Evolutionary conservation across 495 filamentous ascomycete genomes (phyloP).

Genomic region (Hypoxylon fragiforme): DNA sequence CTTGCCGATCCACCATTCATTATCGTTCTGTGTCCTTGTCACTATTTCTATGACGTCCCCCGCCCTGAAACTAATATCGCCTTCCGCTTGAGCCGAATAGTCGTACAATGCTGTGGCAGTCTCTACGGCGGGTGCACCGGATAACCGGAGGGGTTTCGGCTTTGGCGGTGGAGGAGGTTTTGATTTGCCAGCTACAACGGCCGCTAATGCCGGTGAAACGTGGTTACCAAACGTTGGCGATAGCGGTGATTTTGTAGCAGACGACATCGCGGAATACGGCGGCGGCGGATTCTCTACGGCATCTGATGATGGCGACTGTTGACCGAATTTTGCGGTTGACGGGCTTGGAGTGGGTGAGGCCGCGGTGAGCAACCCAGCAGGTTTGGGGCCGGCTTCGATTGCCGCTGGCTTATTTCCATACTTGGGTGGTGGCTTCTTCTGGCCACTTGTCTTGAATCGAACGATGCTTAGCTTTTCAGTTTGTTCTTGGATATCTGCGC

Average conservation of each 20-base stretch:
- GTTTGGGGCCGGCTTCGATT: slow-evolving; percentile 40
- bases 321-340: slow-evolving; percentile 31
- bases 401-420: slow-evolving; percentile 52
- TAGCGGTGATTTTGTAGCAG: slow-evolving; percentile 46
- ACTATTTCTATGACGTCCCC: slow-evolving; percentile 93
- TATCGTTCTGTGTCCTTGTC: slow-evolving; percentile 76
- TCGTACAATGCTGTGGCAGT: slow-evolving; percentile 87
- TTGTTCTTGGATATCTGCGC: slow-evolving; percentile 80
- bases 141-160: slow-evolving; percentile 80
- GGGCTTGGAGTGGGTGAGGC: slow-evolving; percentile 36
- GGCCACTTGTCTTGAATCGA: slow-evolving; percentile 84
- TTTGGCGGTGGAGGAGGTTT: slow-evolving; percentile 91
- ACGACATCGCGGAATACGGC: slow-evolving; percentile 64
- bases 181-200: slow-evolving; percentile 75
- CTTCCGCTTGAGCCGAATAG: slow-evolving; percentile 93
- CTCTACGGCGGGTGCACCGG: slow-evolving; percentile 65
- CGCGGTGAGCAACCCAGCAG: slow-evolving; percentile 47
- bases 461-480: slow-evolving; percentile 81
- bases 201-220: slow-evolving; percentile 46
- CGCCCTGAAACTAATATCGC: slow-evolving; percentile 86
- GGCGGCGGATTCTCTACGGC: slow-evolving; percentile 46
- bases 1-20: slow-evolving; percentile 95
- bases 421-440: slow-evolving; percentile 57
- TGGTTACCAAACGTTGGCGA: slow-evolving; percentile 54
- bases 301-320: slow-evolving; percentile 33